Evolutionary conservation across 495 filamentous ascomycete species (phyloP), one percentile per base, ranked within the genome.

Genomic region (Podospora pseudopauciseta): DNA sequence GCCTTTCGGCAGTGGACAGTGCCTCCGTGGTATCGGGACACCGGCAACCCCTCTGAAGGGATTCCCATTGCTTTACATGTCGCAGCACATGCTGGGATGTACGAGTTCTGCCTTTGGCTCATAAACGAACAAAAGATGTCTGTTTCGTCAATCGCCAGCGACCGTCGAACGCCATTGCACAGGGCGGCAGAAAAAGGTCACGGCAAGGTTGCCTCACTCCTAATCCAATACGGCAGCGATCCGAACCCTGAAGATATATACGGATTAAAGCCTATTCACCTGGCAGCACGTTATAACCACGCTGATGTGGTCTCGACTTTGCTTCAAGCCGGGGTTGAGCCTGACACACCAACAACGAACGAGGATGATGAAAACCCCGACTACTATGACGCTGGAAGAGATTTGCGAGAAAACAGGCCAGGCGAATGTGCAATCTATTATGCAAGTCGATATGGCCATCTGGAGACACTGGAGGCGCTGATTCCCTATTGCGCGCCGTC

Each of bases 271-370:
- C 77, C 74, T 13, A 60, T 79, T 9, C 74, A 78, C 62, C 61
- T 69, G 16, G 78, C 76, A 13, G 73, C 65, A 9, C 6, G 18
- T 9, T 53, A 64, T 1, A 60, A 66, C 11, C 68, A 66, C 58
- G 58, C 67, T 2, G 55, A 23, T 0, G 67, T 74, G 26, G 70
- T 76, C 20, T 65, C 30, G 16, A 5, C 73, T 1, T 53, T 79
- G 20, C 66, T 76, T 16, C 65, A 69, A 32, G 74, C 75, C 16
- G 77, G 77, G 3, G 72, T 75, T 11, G 65, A 74, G 60, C 77
- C 77, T 5, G 58, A 71, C 5, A 70, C 74, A 2, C 59, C 57
- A 23, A 79, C 74, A 64, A 70, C 75, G 4, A 64, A 66, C 34
- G 68, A 74, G 28, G 30, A 70, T 39, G 39, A 57, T 39, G 55